Conservation (phyloP, 2,329 filamentous ascomycete genomes). For the Incumbomyces delicatus region DNA sequence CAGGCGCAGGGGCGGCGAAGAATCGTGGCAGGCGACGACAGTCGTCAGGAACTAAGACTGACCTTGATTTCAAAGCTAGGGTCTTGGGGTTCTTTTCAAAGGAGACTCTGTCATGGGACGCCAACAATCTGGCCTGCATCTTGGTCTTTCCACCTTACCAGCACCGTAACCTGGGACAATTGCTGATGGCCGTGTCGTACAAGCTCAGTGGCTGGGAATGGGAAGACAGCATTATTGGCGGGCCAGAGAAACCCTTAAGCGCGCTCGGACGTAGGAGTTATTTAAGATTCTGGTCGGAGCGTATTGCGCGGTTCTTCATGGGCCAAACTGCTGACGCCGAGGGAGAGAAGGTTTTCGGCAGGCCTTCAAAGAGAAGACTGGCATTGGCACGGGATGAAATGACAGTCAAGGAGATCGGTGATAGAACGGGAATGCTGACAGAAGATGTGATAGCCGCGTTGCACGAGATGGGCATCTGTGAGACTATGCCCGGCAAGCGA, state of each 20-base stretch:
- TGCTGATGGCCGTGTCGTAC: conserved; percentile 90
- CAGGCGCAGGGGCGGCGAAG: conserved; percentile 9
- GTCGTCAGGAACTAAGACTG: conserved; percentile 15
- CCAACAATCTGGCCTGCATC: conserved; percentile 95
- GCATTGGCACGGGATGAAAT: conserved; percentile 36
- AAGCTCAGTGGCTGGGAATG: conserved; percentile 73
- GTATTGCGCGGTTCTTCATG: conserved; percentile 59
- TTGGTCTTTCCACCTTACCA: conserved; percentile 94
- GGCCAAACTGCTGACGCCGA: conserved; percentile 22
- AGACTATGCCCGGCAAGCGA: conserved; percentile 33
- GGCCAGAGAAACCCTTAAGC: conserved; percentile 87
- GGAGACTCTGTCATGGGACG: conserved; percentile 97
- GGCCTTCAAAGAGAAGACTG: conserved; percentile 28
- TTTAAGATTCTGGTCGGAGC: conserved; percentile 72
- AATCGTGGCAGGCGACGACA: conserved; percentile 14
- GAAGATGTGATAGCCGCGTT: conserved; percentile 76
- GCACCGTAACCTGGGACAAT: conserved; percentile 72
- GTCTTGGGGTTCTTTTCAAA: conserved; percentile 98
- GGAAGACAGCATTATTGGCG: conserved; percentile 60
- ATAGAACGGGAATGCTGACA: conserved; percentile 69
- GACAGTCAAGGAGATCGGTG: conserved; percentile 62
- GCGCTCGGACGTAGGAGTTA: conserved; percentile 78
- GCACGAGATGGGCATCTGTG: conserved; percentile 66
- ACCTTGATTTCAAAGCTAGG: conserved; percentile 32
- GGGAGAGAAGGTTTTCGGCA: conserved; percentile 24